Base-by-base conservation (phyloP, 306 rosid genomes). In the Vigna hirtella region DNA sequence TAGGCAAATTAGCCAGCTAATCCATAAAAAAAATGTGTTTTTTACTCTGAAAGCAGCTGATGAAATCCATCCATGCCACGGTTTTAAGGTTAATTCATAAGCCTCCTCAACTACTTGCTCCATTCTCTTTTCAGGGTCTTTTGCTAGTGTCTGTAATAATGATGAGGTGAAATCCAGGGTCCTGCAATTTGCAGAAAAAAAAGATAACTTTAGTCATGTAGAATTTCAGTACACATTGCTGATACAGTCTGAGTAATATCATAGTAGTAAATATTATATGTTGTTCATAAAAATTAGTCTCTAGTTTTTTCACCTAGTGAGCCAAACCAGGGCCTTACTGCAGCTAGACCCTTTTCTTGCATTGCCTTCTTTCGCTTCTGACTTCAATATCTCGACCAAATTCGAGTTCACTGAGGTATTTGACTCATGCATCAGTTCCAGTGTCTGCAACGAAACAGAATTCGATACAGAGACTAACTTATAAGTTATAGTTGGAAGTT, bases 41-140 rank as follows among this genome's bases (percentile, higher is more conserved):
- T 16, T 56, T 93, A 95, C 98, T 81, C 84, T 95, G 81, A 64
- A 86, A 79, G 98, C 98, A 70, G 98, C 87, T 40, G 97, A 83
- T 53, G 98, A 88, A 81, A 95, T 95, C 98, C 98, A 95, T 73
- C 93, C 90, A 80, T 95, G 98, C 96, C 97, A 92, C 7, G 91
- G 96, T 87, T 89, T 87, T 70, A 95, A 73, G 49, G 96, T 87
- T 71, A 77, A 48, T 70, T 43, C 70, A 51, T 94, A 94, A 48
- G 88, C 81, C 73, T 89, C 98, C 79, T 88, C 93, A 53, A 94
- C 97, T 9, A 88, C 87, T 88, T 87, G 70, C 73, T 89, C 87
- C 93, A 92, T 88, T 64, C 71, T 90, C 86, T 61, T 76, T 49
- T 78, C 88, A 3, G 87, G 84, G 66, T 89, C 93, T 57, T 70